A percentile compares a stretch with the other conserved stretches of the same genome.
Evolutionary conservation across 2,329 filamentous ascomycete genomes (phyloP).

Genomic region (Stemphylium lycopersici): DNA sequence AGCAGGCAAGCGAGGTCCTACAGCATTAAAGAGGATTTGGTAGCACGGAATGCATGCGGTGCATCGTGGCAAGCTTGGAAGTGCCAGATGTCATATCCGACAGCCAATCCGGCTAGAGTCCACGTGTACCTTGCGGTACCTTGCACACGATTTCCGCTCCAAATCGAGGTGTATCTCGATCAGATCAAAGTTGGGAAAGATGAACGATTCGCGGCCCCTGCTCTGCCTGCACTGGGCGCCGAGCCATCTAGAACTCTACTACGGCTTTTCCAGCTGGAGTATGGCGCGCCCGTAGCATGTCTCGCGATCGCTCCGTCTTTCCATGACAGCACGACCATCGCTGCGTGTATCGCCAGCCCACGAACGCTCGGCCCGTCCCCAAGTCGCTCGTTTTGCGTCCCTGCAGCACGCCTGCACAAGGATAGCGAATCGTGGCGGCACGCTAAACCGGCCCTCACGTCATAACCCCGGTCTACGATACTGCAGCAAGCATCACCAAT

Average conservation of each 20-base stretch:
- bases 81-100: constrained; percentile 6
- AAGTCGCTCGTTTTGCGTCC: constrained; percentile 28
- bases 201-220: constrained; percentile 21
- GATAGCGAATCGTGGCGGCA: constrained; percentile 24
- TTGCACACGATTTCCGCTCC: constrained; percentile 25
- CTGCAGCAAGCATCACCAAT: constrained; percentile 30
- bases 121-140: constrained; percentile 13
- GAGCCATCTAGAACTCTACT: constrained; percentile 22
- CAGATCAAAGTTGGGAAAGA: constrained; percentile 10
- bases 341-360: constrained; percentile 9
- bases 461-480: constrained; percentile 24
- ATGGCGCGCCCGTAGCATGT: constrained; percentile 17
- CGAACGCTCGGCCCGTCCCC: constrained; percentile 29
- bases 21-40: constrained; percentile 8
- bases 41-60: neutral
- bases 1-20: constrained; percentile 5
- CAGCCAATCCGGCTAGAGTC: neutral
- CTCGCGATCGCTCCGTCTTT: constrained; percentile 36
- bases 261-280: constrained; percentile 19
- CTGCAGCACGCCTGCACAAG: constrained; percentile 18
- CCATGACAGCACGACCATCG: constrained; percentile 40
- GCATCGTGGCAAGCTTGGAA: constrained; percentile 3
- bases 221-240: constrained; percentile 9
- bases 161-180: constrained; percentile 22
- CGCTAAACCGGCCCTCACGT: constrained; percentile 24